Evolutionary conservation across 2,329 filamentous ascomycete genomes (phyloP).

Genomic region (Aspergillus ruber): DNA sequence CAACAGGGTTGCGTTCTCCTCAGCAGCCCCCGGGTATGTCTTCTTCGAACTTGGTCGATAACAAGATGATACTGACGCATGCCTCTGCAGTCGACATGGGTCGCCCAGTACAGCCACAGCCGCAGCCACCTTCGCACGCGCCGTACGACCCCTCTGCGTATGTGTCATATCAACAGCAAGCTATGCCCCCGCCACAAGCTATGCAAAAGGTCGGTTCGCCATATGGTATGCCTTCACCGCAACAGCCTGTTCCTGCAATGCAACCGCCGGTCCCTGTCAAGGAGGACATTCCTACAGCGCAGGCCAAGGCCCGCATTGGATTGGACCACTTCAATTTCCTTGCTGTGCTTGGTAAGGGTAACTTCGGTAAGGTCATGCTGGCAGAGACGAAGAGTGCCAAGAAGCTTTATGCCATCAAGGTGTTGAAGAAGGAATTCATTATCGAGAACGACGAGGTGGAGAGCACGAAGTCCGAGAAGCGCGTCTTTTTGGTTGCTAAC

Average conservation of each 20-base stretch:
- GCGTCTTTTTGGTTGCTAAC: slow-evolving; percentile 94
- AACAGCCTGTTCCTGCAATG: slow-evolving; percentile 14
- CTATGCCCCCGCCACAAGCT: slow-evolving; percentile 20
- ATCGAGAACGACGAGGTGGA: slow-evolving; percentile 99
- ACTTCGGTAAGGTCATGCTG: slow-evolving; percentile 99
- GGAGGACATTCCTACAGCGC: slow-evolving; percentile 26
- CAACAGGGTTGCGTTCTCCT: slow-evolving; percentile 40
- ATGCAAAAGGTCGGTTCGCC: slow-evolving; percentile 19
- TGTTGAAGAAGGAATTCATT: slow-evolving; percentile 99
- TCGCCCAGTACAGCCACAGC: slow-evolving; percentile 29
- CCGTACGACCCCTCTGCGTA: slow-evolving; percentile 41
- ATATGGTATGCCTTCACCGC: slow-evolving; percentile 23
- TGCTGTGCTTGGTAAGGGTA: slow-evolving; percentile 95
- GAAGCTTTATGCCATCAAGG: slow-evolving; percentile 95
- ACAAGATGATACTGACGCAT: slow-evolving; percentile 21
- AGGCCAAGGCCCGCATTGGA: slow-evolving; percentile 63
- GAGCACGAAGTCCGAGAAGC: slow-evolving; percentile 94
- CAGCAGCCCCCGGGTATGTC: slow-evolving; percentile 36
- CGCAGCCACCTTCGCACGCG: slow-evolving; percentile 42
- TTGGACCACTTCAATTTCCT: slow-evolving; percentile 99
- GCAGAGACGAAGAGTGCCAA: slow-evolving; percentile 91
- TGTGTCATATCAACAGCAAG: slow-evolving; percentile 30
- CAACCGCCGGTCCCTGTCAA: slow-evolving; percentile 20
- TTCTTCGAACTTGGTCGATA: slow-evolving; percentile 27
- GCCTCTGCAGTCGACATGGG: slow-evolving; percentile 28